Evolutionary conservation across 2,329 filamentous ascomycete species (phyloP).

Genomic region (Venturia pyrina): DNA sequence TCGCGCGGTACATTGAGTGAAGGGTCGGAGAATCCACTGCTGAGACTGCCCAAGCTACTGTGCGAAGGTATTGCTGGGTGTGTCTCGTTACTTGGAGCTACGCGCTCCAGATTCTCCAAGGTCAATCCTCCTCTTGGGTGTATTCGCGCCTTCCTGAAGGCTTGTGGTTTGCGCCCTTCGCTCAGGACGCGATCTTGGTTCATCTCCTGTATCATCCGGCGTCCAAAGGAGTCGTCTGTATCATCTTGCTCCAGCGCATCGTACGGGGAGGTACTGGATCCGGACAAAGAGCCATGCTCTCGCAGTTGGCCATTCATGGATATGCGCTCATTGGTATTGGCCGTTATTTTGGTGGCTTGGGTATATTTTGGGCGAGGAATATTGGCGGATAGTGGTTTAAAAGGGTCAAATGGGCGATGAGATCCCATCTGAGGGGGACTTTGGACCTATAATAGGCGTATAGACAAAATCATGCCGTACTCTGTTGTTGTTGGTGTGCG

Average conservation of each 20-base stretch:
- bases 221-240: conserved; percentile 7
- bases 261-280: background rate
- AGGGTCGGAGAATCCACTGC: conserved; percentile 29
- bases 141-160: conserved; percentile 34
- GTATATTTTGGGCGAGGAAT: background rate
- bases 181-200: background rate
- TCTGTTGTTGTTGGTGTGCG: background rate
- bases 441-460: background rate
- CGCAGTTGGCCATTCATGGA: background rate
- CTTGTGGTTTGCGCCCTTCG: conserved; percentile 17
- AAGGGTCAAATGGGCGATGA: background rate
- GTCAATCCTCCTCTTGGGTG: conserved; percentile 30
- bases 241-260: conserved; percentile 6
- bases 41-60: conserved; percentile 17
- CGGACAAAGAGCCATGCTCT: background rate
- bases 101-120: conserved; percentile 33
- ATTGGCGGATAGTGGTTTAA: background rate
- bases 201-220: conserved; percentile 7
- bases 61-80: conserved; percentile 5
- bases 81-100: conserved; percentile 1
- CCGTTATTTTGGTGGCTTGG: background rate
- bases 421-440: background rate
- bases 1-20: conserved; percentile 34
- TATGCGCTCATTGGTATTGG: background rate
- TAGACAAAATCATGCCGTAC: background rate